Conservation (phyloP, 352 stramenopile genomes). For the Elongisporangium senticosum region DNA sequence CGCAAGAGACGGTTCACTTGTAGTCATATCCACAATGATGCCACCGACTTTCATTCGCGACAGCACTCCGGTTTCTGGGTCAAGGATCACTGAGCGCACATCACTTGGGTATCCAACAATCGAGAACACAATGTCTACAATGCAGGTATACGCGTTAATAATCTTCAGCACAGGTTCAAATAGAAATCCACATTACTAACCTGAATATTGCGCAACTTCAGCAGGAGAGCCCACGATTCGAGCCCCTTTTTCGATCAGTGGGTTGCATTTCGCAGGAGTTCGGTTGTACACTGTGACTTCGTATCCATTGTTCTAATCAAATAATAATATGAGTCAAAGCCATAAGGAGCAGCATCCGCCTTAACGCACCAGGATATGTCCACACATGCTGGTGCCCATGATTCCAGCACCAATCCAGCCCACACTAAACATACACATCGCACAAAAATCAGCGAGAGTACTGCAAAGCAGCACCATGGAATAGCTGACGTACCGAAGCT, state of each 20-base stretch:
- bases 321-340: constrained; percentile 3
- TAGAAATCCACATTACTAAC: constrained; percentile 16
- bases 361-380: constrained; percentile 72
- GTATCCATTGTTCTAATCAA: constrained; percentile 66
- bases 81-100: constrained; percentile 71
- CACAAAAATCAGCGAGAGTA: not conserved
- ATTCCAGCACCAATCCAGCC: constrained; percentile 86
- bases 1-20: constrained; percentile 80
- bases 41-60: constrained; percentile 70
- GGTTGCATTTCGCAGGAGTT: constrained; percentile 75
- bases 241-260: constrained; percentile 69
- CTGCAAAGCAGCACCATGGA: not conserved
- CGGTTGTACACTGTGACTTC: constrained; percentile 85
- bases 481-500: constrained; percentile 36
- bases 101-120: constrained; percentile 87
- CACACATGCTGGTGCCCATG: constrained; percentile 88
- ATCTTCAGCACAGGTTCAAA: constrained; percentile 1
- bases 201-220: constrained; percentile 72
- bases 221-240: constrained; percentile 64
- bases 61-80: constrained; percentile 56
- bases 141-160: not conserved
- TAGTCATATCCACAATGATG: constrained; percentile 90
- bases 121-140: constrained; percentile 83
- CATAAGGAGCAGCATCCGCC: not conserved
- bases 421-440: constrained; percentile 32